Evolutionary conservation across 495 filamentous ascomycete species (phyloP).

Genomic region (Penicillium herquei): DNA sequence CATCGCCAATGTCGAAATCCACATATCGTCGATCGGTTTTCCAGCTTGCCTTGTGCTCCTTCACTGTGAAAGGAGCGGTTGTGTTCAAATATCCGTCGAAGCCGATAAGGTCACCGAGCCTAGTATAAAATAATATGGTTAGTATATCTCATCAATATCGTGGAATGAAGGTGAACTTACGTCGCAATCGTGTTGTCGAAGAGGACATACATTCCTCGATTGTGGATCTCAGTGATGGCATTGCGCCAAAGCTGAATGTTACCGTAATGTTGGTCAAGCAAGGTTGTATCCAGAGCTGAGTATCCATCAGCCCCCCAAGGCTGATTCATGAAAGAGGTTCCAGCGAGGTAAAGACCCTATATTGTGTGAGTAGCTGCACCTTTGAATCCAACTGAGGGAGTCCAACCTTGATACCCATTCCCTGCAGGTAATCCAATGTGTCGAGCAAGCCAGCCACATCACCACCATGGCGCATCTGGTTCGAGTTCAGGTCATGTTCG

Average conservation of each 20-base stretch:
- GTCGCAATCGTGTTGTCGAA: conserved; percentile 72
- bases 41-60: conserved; percentile 58
- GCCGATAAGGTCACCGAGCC: conserved; percentile 65
- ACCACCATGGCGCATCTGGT: conserved; percentile 70
- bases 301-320: conserved; percentile 70
- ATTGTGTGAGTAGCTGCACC: neutral
- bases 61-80: conserved; percentile 56
- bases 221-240: conserved; percentile 63
- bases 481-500: conserved; percentile 66
- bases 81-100: conserved; percentile 65
- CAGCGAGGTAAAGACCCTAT: conserved; percentile 66
- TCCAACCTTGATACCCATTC: conserved; percentile 70
- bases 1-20: conserved; percentile 60
- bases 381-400: neutral
- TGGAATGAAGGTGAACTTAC: conserved; percentile 33
- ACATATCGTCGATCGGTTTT: conserved; percentile 56
- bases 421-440: conserved; percentile 69
- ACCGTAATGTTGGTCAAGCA: conserved; percentile 68
- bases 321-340: conserved; percentile 65
- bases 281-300: conserved; percentile 64
- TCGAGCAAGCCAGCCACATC: conserved; percentile 63
- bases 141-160: neutral
- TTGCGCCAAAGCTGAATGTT: conserved; percentile 61
- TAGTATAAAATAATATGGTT: conserved; percentile 8
- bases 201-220: conserved; percentile 66